Base-by-base conservation (phyloP, 1,284 basidiomycete species). In the Fistulinella staudtii region DNA sequence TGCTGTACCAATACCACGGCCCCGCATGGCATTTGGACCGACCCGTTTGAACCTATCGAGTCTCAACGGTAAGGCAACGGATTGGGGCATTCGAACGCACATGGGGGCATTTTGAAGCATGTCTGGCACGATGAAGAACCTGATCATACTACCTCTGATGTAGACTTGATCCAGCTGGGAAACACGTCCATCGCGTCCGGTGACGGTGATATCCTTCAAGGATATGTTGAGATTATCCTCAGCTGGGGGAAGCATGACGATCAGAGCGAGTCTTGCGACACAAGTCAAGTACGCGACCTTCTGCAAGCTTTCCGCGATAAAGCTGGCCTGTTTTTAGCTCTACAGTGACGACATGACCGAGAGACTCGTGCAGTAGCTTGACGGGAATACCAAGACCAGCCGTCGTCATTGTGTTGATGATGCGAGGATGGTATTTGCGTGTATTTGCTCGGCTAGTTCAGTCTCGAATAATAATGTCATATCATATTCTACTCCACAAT, bases 111-210 rank as follows among this genome's bases (percentile, higher is more conserved):
- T 97, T 64, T 97, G 91, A 55, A 99, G 76, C 88, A 99, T 97
- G 69, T 99, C 96, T 39, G 96, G 96, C 21, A 99, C 96, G 65
- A 99, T 97, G 74, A 98, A 95, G 77, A 98, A 98, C 58, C 93
- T 81, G 61, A 95, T 74, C 91, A 98, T 97, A 68, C 90, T 94
- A 54, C 96, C 96, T 55, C 96, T 80, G 59, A 99, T 99, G 71
- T 99, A 99, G 33, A 98, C 94, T 69, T 97, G 95, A 74, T 99
- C 95, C 44, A 99, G 77, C 67, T 99, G 96, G n/a, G 94, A 95
- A 34, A 99, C 93, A 61, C 96, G 90, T 37, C 96, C 96, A 75
- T 99, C 96, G 47, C 95, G 84, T 44, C 91, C 93, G 10, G 96
- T 99, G 20, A 98, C 96, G 18, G 95, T 98, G 61, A 99, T 96